Base-by-base conservation (phyloP, 2,329 filamentous ascomycete species). In the Tolypocladium capitatum region DNA sequence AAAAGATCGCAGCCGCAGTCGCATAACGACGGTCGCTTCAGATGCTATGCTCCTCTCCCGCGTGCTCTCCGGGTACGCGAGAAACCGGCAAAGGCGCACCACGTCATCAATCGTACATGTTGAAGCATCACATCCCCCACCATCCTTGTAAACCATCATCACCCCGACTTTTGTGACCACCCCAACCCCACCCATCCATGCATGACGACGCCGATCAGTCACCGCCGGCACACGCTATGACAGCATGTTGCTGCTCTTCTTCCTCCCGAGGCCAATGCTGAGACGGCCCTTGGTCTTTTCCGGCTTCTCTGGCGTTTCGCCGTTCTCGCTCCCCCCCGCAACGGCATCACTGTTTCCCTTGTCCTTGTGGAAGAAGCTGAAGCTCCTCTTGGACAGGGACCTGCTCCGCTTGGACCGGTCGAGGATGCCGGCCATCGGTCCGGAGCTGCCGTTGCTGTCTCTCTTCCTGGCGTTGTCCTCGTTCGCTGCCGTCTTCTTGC, bases 371-470 rank as follows among this genome's bases (percentile, higher is more conserved):
- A 83, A 67, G 58, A 86, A 84, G 31, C 75, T 77, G 58, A 86
- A 82, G 55, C 85, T 84, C 64, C 83, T n/a, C n/a, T n/a, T 79
- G 44, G 85, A 78, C 69, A 94, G 76, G 53, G 86, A 89, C 68
- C 86, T 91, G 63, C 83, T 87, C 47, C 82, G 75, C 55, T 81
- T 78, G 53, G 85, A 81, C 41, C 86, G 74, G 57, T 78, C 80
- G 38, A 92, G 68, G 30, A 79, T 71, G 5, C 46, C 38, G 14
- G 71, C 68, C 30, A 62, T 61, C 46, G 58, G 61, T 51, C 62
- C 72, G 58, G 58, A 72, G 16, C 58, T 57, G n/a, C 60, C 63
- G 28, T 51, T 42, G 33, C 32, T 32, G 30, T 68, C 67, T 49
- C 66, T 67, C 54, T 66, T 71, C 43, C 65, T 63, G 11, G 56